phyloP scores from a whole-genome alignment of 169 alveolate genomes.

The Plasmodium ovale region DNA sequence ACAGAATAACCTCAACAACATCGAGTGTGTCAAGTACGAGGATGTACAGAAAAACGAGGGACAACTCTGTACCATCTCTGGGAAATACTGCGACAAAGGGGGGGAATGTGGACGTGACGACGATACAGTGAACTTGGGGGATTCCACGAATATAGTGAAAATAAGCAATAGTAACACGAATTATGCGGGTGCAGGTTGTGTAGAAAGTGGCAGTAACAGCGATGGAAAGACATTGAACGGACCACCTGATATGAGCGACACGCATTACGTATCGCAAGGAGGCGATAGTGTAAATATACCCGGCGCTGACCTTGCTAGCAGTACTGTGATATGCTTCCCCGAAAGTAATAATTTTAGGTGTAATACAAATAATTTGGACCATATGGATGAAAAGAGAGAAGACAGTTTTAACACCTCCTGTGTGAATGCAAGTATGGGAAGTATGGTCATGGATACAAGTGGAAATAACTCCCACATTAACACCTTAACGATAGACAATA shows the following conservation, averaged over 20 bases:
- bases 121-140: too few relatives aligned
- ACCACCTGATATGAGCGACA: too few relatives aligned
- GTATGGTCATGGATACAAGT: neutral
- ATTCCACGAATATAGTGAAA: too few relatives aligned
- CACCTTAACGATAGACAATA: neutral
- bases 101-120: too few relatives aligned
- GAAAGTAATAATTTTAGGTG: neutral
- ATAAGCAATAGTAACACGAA: too few relatives aligned
- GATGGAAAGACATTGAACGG: too few relatives aligned
- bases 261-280: too few relatives aligned
- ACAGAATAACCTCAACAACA: conserved; percentile 11
- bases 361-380: neutral
- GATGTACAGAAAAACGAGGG: conserved; percentile 18
- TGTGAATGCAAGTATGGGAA: neutral
- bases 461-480: neutral
- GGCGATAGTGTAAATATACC: neutral
- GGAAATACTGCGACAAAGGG: too few relatives aligned
- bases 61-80: too few relatives aligned
- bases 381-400: neutral
- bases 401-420: neutral
- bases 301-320: neutral
- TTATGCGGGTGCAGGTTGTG: too few relatives aligned
- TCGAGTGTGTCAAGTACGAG: neutral
- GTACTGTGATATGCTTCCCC: neutral
- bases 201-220: too few relatives aligned